These are phyloP conservation scores for Yamadazyma ubonensis DNA, from an alignment of 805 yeast genomes.

Conservation along the genomic window DNA sequence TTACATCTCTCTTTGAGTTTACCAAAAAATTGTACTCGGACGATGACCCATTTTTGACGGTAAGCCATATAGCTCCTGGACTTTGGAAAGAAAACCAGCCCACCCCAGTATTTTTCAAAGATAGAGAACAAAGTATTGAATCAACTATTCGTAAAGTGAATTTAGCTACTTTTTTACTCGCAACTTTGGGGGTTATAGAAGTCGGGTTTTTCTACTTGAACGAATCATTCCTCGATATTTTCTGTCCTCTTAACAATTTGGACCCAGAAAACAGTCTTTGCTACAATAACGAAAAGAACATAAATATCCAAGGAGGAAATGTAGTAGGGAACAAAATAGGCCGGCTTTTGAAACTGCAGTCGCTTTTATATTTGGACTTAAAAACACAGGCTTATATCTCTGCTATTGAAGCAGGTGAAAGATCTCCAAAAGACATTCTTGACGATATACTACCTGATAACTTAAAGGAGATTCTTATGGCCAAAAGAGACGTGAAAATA, in stretches of 20 bases:
- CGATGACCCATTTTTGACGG: constrained; percentile 69
- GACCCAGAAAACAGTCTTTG: constrained; percentile 47
- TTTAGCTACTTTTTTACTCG: constrained; percentile 83
- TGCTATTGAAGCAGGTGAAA: constrained; percentile 66
- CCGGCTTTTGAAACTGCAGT: constrained; percentile 75
- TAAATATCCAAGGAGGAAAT: constrained; percentile 31
- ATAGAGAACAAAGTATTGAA: constrained; percentile 60
- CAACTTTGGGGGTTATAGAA: constrained; percentile 79
- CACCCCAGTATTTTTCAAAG: constrained; percentile 56
- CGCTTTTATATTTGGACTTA: constrained; percentile 75
- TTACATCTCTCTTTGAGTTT: constrained; percentile 76
- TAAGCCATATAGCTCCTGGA: constrained; percentile 69
- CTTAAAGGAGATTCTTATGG: constrained; percentile 47
- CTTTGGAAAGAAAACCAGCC: constrained; percentile 63
- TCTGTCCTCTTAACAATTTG: constrained; percentile 70
- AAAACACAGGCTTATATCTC: constrained; percentile 95
- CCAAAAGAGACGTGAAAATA: constrained; percentile 31
- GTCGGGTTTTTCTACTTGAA: constrained; percentile 86
- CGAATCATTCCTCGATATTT: constrained; percentile 79
- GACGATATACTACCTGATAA: constrained; percentile 73
- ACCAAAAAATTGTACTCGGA: constrained; percentile 68
- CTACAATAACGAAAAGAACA: constrained; percentile 30
- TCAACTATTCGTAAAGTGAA: constrained; percentile 79
- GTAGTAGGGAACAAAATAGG: constrained; percentile 46
- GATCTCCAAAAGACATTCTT: constrained; percentile 63